Evolutionary conservation across 345 rosid genomes (phyloP).

Genomic region (Theobroma cacao): DNA sequence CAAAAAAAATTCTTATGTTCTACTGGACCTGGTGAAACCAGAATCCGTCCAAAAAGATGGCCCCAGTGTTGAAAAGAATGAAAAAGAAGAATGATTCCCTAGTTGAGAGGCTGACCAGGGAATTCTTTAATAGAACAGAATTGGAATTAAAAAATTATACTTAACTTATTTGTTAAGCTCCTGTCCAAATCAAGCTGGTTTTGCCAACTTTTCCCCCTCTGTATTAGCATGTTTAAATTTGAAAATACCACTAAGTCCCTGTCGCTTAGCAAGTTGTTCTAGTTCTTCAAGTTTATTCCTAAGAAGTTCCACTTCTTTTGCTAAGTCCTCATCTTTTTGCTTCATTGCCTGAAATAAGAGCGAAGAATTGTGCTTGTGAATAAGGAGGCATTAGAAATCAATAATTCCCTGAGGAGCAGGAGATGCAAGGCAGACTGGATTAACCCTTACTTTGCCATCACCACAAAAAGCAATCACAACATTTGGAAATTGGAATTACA

Average conservation of each 20-base stretch:
- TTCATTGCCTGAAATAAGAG: conserved; percentile 48
- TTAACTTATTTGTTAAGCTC: conserved; percentile 14
- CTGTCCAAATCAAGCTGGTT: conserved; percentile 33
- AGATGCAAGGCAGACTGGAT: neutral
- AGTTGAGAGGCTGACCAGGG: neutral
- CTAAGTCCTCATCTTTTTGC: conserved; percentile 59
- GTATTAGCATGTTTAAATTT: conserved; percentile 39
- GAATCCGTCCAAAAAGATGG: conserved; percentile 5
- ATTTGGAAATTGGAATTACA: neutral
- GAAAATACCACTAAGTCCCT: conserved; percentile 63
- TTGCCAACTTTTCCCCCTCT: conserved; percentile 28
- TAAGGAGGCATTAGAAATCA: neutral
- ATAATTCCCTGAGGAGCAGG: neutral
- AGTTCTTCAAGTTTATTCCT: conserved; percentile 57
- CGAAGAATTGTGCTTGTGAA: neutral
- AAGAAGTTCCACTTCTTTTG: conserved; percentile 57
- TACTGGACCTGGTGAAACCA: conserved; percentile 9
- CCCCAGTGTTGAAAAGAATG: conserved; percentile 19
- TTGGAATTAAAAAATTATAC: conserved; percentile 7
- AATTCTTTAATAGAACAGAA: conserved; percentile 20
- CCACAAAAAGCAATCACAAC: neutral
- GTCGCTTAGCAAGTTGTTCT: conserved; percentile 67
- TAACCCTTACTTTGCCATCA: neutral
- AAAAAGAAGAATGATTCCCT: conserved; percentile 22
- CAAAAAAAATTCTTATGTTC: conserved; percentile 4